Evolutionary conservation across 106 monocot genomes (phyloP), one percentile per base, ranked within the genome.

Genomic region (Acanthochlamys bracteata): DNA sequence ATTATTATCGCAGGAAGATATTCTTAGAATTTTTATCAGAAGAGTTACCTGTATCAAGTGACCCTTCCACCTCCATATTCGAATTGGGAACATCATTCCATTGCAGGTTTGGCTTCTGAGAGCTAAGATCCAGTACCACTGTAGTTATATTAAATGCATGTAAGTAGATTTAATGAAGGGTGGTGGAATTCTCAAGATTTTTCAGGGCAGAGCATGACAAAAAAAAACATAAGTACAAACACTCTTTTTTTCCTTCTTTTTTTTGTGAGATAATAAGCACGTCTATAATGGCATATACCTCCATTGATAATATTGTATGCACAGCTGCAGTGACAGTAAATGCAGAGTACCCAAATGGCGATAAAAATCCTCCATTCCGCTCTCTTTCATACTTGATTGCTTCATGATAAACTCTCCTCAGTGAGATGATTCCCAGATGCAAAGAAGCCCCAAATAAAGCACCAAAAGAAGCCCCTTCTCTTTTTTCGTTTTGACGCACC

Each of bases 301-400:
- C 96, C 82, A 85, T 88, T 6, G 96, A 96, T 47, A 69, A 84
- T 55, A 85, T 75, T 61, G 96, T 56, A 72, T 96, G 74, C 54
- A 91, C 71, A 61, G 91, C 78, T 53, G 90, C 87, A 53, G 67
- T 66, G 26, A 96, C 96, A 62, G 91, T 88, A 61, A 74, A 66
- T 59, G 84, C 66, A 39, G 96, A 96, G 65, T 84, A 96, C 60
- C 96, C 96, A 85, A 96, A 91, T 54, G 96, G 91, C 47, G 96
- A 96, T 51, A 96, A 20, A 76, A 91, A 96, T 17, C 96, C 96
- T 39, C 80, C 96, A 91, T 91, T 96, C 17, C 91, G 84, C 59
- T 96, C 91, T 64, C 70, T 91, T 55, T 90, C 96, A 80, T 96
- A 96, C 40, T 88, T 84, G 19, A 91, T 85, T 64, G 96, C 82